Evolutionary conservation across 2,329 filamentous ascomycete genomes (phyloP).

Genomic region (Penicillium corylophilum): DNA sequence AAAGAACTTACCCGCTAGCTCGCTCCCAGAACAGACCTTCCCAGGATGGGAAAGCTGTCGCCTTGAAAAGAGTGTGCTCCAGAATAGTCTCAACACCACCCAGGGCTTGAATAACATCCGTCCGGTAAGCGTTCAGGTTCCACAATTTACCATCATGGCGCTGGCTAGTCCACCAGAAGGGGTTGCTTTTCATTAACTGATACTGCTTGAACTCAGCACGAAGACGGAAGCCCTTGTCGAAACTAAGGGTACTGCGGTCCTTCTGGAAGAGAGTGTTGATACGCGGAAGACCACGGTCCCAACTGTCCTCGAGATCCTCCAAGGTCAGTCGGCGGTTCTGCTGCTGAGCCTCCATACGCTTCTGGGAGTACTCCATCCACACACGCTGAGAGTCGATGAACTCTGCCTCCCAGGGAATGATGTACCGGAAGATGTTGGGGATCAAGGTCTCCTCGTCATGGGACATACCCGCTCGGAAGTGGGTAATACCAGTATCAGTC

Average conservation of each 20-base stretch:
- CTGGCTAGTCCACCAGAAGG: slow-evolving; percentile 99
- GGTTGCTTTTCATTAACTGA: slow-evolving; percentile 98
- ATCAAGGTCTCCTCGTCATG: slow-evolving; percentile 97
- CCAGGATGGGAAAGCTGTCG: slow-evolving; percentile 95
- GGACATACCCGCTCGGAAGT: slow-evolving; percentile 96
- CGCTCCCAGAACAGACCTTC: slow-evolving; percentile 92
- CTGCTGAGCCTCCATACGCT: slow-evolving; percentile 92
- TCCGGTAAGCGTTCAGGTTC: slow-evolving; percentile 94
- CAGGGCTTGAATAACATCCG: slow-evolving; percentile 92
- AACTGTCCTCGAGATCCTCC: slow-evolving; percentile 95
- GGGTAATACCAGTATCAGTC: slow-evolving; percentile 93
- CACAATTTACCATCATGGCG: slow-evolving; percentile 95
- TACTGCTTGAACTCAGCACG: slow-evolving; percentile 98
- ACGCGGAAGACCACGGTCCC: slow-evolving; percentile 94
- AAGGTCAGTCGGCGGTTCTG: slow-evolving; percentile 93
- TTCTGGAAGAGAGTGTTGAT: slow-evolving; percentile 99
- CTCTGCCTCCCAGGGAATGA: slow-evolving; percentile 98
- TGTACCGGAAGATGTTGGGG: slow-evolving; percentile 98
- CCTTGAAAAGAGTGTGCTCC: slow-evolving; percentile 95
- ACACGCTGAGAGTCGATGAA: slow-evolving; percentile 99
- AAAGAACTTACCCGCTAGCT: slow-evolving; percentile 44
- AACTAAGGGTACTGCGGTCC: slow-evolving; percentile 91
- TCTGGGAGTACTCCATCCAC: slow-evolving; percentile 99
- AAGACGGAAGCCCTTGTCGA: slow-evolving; percentile 96
- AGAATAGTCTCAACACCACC: slow-evolving; percentile 97